Conservation (phyloP, 2,329 filamentous ascomycete species). For the Clonostachys byssicola region DNA sequence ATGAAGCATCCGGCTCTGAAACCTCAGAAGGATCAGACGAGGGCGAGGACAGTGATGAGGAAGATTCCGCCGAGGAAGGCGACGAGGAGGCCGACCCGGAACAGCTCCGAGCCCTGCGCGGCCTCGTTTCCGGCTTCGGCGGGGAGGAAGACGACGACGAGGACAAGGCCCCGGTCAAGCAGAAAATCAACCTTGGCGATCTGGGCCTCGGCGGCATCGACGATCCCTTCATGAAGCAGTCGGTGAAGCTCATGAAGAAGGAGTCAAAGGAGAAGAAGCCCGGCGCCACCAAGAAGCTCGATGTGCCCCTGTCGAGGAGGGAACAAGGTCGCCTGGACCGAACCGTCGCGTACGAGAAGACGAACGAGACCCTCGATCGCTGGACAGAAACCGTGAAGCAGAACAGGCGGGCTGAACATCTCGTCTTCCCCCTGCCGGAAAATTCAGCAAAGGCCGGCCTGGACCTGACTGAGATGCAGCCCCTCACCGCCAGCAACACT, state of each 20-base stretch:
- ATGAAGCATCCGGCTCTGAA: conserved; percentile 32
- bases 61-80: conserved; percentile 45
- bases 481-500: conserved; percentile 57
- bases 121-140: conserved; percentile 64
- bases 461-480: conserved; percentile 58
- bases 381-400: conserved; percentile 96
- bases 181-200: conserved; percentile 72
- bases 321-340: conserved; percentile 85
- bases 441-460: conserved; percentile 59
- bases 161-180: conserved; percentile 40
- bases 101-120: conserved; percentile 62
- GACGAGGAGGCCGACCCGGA: conserved; percentile 42
- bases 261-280: conserved; percentile 47
- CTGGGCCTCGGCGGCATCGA: conserved; percentile 66
- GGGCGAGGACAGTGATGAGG: conserved; percentile 41
- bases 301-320: conserved; percentile 77
- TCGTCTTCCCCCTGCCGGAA: conserved; percentile 80
- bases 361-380: conserved; percentile 82
- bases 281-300: conserved; percentile 61
- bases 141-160: conserved; percentile 51
- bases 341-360: conserved; percentile 79
- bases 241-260: conserved; percentile 69
- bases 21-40: conserved; percentile 35
- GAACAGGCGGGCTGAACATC: conserved; percentile 85
- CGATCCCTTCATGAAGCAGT: conserved; percentile 73